Evolutionary conservation across 2,329 filamentous ascomycete species (phyloP), one percentile per base, ranked within the genome.

Genomic region (Aureobasidium sp.): DNA sequence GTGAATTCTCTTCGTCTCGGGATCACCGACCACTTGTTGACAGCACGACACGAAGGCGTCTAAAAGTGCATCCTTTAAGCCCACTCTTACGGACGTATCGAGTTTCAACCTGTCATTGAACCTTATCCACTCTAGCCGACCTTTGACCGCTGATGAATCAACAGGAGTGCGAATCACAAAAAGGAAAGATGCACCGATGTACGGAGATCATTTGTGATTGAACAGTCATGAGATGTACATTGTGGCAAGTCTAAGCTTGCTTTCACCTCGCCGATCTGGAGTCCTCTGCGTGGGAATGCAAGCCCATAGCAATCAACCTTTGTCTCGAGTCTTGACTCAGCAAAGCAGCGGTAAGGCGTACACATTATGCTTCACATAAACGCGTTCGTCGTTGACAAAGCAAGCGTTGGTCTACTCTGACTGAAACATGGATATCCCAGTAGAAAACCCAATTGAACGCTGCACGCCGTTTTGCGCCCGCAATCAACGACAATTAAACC

Each of bases 21-120:
- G 13, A 27, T 32, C 30, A 30, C 13, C 41, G 29, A 47, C 41
- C 54, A 48, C 21, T 48, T n/a, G 39, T 58, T 47, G 54, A 47
- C 54, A 58, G 54, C 42, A 29, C 42, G 54, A 58, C 54, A 48
- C 54, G 54, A 58, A n/a, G 13, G 42, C 54, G 29, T 37, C 39
- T 39, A 21, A 13, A 48, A 32, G 41, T 48, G 48, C 25, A 10
- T 37, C 15, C 32, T 48, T 4, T 9, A n/a, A 27, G 25, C 29
- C 42, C 54, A 58, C 54, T n/a, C 32, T 58, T 58, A 58, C 54
- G 42, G 54, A 39, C 54, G 54, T 58, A 58, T n/a, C n/a, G n/a
- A 29, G 27, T 58, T 27, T 9, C n/a, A 47, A 37, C 54, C 54
- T 58, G 54, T 58, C 54, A 58, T 37, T 37, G 42, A 58, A 58